Evolutionary conservation across 2,329 filamentous ascomycete genomes (phyloP).

Genomic region (Penicillium sp.): DNA sequence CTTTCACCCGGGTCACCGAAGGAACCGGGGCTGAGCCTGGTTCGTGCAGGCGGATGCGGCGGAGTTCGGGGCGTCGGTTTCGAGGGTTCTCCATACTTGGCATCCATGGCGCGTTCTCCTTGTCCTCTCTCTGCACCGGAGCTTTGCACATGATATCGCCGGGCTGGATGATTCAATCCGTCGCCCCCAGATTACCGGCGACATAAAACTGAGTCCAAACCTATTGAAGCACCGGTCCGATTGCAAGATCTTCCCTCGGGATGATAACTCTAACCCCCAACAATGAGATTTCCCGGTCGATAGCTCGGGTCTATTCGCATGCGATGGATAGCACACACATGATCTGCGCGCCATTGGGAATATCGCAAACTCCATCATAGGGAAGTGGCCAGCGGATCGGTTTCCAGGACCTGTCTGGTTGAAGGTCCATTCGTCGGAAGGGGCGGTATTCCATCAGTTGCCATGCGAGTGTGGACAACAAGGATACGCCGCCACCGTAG

Average conservation of each 20-base stretch:
- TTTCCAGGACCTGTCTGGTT: slow-evolving; percentile 56
- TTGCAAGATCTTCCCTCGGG: neutral
- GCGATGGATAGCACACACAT: slow-evolving; percentile 67
- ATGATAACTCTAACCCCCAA: slow-evolving; percentile 51
- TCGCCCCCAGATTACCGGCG: too few species aligned
- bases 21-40: too few species aligned
- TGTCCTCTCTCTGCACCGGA: neutral
- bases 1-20: too few species aligned
- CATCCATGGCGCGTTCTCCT: too few species aligned
- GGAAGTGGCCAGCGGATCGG: slow-evolving; percentile 73
- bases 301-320: slow-evolving; percentile 62
- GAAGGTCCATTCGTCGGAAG: slow-evolving; percentile 71
- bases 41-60: too few species aligned
- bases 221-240: too few species aligned
- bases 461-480: slow-evolving; percentile 59
- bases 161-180: too few species aligned
- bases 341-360: slow-evolving; percentile 65
- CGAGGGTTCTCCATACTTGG: too few species aligned
- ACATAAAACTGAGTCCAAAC: too few species aligned
- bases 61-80: too few species aligned
- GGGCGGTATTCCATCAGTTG: slow-evolving; percentile 73
- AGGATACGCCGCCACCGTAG: slow-evolving; percentile 56
- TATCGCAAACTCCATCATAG: slow-evolving; percentile 67
- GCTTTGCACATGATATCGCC: too few species aligned
- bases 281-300: slow-evolving; percentile 68